Evolutionary conservation across 371 early-diverging fungal genomes (phyloP), one percentile per base, ranked within the genome.

Genomic region (Actinomucor elegans): DNA sequence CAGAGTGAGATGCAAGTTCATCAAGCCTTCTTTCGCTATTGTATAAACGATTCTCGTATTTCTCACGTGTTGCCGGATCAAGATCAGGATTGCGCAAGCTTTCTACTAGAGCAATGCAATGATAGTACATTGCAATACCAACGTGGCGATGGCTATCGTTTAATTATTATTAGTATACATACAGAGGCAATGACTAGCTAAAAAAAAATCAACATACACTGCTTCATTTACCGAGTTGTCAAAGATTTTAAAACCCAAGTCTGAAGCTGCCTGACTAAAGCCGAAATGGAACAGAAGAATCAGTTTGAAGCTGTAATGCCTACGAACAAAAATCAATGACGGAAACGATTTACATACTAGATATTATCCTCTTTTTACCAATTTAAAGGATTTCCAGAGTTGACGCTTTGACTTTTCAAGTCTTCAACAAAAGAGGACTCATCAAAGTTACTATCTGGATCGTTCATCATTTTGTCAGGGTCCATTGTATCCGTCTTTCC

Each of bases 281-380:
- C 73, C 73, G 49, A 68, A 76, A 50, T 72, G 77, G n/a, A 68
- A 65, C n/a, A 76, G 40, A 2, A 69, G 37, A 26, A 76, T 54
- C 41, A 76, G 66, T 33, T 76, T 73, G 40, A 70, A 61, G 21
- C 71, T 59, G 34, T 67, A 69, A 38, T 73, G 67, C 55, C 63
- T 58, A 38, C 0, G 35, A 47, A 7, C 31, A 23, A 44, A 43
- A 12, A 11, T 29, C 12, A 29, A 31, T 7, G n/a, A 2, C 3
- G 1, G 18, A 6, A 12, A 15, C 26, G 17, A 18, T 20, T 12
- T 32, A 26, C 26, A 21, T 9, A 5, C 3, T 36, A 15, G 17
- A 8, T 33, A 10, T 11, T 31, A 5, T 29, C 36, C 8, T 9
- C 3, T 36, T 36, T 14, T 42, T 64, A 71, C 72, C 76, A 76